Evolutionary conservation across 2,329 filamentous ascomycete species (phyloP).

Genomic region (Neurospora sp.): DNA sequence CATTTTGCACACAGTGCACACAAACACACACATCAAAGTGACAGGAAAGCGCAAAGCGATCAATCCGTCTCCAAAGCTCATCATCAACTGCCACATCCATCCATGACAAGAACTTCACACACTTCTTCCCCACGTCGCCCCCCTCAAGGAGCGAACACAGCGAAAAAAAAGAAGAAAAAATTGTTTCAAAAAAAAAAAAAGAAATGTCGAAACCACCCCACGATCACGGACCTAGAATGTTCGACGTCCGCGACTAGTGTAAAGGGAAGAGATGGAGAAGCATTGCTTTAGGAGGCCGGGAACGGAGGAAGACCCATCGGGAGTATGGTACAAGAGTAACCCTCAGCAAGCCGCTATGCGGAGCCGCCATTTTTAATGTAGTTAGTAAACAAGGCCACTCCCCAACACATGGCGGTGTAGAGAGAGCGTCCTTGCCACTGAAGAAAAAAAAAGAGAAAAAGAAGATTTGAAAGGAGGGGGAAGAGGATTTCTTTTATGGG

Average conservation of each 20-base stretch:
- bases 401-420: slow-evolving; percentile 42
- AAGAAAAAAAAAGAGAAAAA: slow-evolving; percentile 23
- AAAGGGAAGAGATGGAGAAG: slow-evolving; percentile 30
- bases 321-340: slow-evolving; percentile 25
- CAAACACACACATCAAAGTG: background rate
- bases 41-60: background rate
- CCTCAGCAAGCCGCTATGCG: slow-evolving; percentile 42
- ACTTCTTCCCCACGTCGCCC: background rate
- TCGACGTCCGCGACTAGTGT: slow-evolving; percentile 26
- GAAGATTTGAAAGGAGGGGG: slow-evolving; percentile 6
- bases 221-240: slow-evolving; percentile 33
- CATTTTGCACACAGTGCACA: background rate
- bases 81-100: background rate
- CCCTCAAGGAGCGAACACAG: background rate
- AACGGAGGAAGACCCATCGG: slow-evolving; percentile 42
- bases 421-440: slow-evolving; percentile 35
- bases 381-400: slow-evolving; percentile 25
- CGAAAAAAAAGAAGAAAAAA: background rate
- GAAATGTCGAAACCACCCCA: slow-evolving; percentile 38
- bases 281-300: slow-evolving; percentile 39
- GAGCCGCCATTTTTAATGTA: slow-evolving; percentile 31
- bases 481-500: background rate
- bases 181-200: slow-evolving; percentile 5
- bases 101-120: background rate
- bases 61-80: background rate